Evolutionary conservation across 441 rosid genomes (phyloP).

Genomic region (Dalechampia spathulata): DNA sequence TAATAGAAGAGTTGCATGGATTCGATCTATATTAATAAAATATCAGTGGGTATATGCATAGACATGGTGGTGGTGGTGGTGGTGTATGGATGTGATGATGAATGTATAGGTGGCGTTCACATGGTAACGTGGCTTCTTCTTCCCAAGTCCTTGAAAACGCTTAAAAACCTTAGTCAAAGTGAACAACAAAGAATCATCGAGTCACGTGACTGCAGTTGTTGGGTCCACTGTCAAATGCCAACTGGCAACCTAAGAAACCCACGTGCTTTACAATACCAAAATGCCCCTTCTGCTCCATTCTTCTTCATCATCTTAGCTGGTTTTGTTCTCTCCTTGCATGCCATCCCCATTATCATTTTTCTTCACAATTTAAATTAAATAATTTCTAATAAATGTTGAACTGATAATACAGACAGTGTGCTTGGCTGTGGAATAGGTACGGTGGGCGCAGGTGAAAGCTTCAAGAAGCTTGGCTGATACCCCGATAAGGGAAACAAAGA

Average conservation of each 20-base stretch:
- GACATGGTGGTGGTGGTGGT: no score
- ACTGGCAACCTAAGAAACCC: conserved; percentile 16
- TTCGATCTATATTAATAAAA: no score
- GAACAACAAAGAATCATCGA: conserved; percentile 23
- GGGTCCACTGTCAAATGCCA: conserved; percentile 19
- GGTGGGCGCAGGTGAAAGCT: conserved; percentile 26
- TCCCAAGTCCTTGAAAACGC: no score
- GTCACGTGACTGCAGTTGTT: conserved; percentile 33
- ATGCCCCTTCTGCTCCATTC: conserved; percentile 2
- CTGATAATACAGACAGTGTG: conserved; percentile 60
- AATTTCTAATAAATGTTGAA: not conserved
- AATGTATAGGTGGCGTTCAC: conserved; percentile 6
- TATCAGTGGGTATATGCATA: no score
- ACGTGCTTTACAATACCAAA: conserved; percentile 15
- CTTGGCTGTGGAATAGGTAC: conserved; percentile 60
- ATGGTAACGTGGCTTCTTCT: conserved; percentile 11
- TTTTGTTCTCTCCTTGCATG: not conserved
- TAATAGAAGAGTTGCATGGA: no score
- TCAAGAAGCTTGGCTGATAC: conserved; percentile 24
- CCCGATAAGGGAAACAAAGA: not conserved
- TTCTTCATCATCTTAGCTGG: not conserved
- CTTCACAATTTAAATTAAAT: not conserved
- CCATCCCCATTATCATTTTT: no score
- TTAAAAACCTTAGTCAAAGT: conserved; percentile 8
- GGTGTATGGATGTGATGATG: no score